Evolutionary conservation across 192 early-diverging fungal species (phyloP).

Genomic region (Funneliformis geosporum): DNA sequence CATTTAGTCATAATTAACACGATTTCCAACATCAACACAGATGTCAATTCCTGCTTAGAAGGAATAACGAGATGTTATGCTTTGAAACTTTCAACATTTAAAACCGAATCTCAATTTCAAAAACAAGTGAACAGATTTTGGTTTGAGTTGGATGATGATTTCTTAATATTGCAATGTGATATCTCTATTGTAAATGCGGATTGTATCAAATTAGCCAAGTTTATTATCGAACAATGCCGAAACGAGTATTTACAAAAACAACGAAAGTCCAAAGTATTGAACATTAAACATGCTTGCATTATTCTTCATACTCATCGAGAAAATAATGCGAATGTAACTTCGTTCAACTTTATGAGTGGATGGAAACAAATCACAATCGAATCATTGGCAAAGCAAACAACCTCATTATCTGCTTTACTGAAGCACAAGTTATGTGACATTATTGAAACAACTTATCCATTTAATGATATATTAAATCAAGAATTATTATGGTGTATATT

Average conservation of each 20-base stretch:
- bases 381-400: not conserved
- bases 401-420: conserved; percentile 23
- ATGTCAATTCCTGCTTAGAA: conserved; percentile 13
- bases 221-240: conserved; percentile 30
- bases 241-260: conserved; percentile 21
- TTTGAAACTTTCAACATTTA: conserved; percentile 29
- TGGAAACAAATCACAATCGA: conserved; percentile 35
- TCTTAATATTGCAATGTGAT: conserved; percentile 31
- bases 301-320: conserved; percentile 24
- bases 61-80: conserved; percentile 3
- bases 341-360: conserved; percentile 11
- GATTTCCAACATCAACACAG: conserved; percentile 8
- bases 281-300: not conserved
- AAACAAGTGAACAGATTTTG: conserved; percentile 28
- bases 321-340: not conserved
- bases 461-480: not conserved
- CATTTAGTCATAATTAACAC: conserved; percentile 26
- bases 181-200: not conserved
- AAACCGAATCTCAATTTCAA: conserved; percentile 33
- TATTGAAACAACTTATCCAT: conserved; percentile 25
- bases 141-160: conserved; percentile 17
- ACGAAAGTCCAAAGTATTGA: not conserved
- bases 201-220: conserved; percentile 35
- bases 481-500: conserved; percentile 34
- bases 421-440: conserved; percentile 14